A percentile compares a stretch with the other conserved stretches of the same genome.
Evolutionary conservation across 352 stramenopile species (phyloP).

Genomic region (Globisporangium irregulare): DNA sequence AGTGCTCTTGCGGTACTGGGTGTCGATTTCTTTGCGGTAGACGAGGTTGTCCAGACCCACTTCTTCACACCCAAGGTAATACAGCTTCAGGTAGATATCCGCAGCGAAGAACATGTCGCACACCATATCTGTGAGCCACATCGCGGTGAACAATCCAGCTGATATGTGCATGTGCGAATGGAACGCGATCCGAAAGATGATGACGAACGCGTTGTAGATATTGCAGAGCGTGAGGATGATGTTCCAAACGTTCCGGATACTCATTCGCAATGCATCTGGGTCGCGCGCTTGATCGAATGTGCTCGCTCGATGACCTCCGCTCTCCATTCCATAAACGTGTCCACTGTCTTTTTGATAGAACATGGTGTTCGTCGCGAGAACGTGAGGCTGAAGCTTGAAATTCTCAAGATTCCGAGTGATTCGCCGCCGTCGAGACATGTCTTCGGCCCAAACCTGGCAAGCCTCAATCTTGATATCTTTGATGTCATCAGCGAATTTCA

Average conservation of each 20-base stretch:
- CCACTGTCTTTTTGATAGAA: conserved; percentile 51
- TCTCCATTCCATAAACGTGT: background rate
- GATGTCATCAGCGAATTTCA: conserved; percentile 63
- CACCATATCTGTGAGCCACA: conserved; percentile 44
- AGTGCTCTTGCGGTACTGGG: conserved; percentile 35
- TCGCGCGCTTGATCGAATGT: background rate
- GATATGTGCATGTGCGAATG: conserved; percentile 45
- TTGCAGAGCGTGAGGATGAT: conserved; percentile 50
- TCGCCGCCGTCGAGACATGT: conserved; percentile 27
- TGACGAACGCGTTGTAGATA: conserved; percentile 61
- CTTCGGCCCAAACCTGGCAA: conserved; percentile 31
- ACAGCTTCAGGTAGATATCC: conserved; percentile 72
- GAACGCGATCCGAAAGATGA: conserved; percentile 74
- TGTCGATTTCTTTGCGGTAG: conserved; percentile 28
- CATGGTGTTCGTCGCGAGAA: conserved; percentile 42
- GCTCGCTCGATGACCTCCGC: background rate
- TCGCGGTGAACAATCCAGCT: conserved; percentile 6
- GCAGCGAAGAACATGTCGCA: conserved; percentile 49
- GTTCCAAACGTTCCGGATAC: conserved; percentile 41
- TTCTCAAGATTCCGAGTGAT: conserved; percentile 48
- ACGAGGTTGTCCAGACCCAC: conserved; percentile 46
- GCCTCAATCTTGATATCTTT: conserved; percentile 50
- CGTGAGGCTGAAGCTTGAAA: conserved; percentile 53
- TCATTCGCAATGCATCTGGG: conserved; percentile 23
- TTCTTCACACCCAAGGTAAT: conserved; percentile 55